A percentile compares a stretch with the other conserved stretches of the same genome.
These are phyloP conservation scores for Sanghuangporus weigelae DNA, from an alignment of 1,284 basidiomycete species.

Conservation along the genomic window DNA sequence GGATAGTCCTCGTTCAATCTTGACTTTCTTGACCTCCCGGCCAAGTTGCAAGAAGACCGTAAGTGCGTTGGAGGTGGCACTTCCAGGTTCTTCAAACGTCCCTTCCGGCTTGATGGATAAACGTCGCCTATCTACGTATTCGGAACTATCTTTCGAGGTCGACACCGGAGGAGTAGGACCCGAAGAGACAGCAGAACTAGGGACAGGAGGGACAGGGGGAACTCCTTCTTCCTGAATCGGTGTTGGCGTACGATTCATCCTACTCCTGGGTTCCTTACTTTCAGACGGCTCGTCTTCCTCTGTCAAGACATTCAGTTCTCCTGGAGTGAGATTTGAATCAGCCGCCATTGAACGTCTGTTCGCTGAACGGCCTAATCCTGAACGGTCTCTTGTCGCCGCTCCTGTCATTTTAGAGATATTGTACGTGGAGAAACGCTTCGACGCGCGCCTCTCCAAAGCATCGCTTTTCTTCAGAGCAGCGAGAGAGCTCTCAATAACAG, in stretches of 20 bases:
- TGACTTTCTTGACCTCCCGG: slow-evolving; percentile 86
- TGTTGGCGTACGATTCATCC: slow-evolving; percentile 28
- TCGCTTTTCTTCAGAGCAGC: slow-evolving; percentile 87
- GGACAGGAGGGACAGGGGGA: slow-evolving; percentile 38
- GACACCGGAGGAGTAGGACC: slow-evolving; percentile 29
- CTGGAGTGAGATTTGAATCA: slow-evolving; percentile 53
- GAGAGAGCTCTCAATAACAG: slow-evolving; percentile 77
- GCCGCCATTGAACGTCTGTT: slow-evolving; percentile 66
- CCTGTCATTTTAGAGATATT: slow-evolving; percentile 94
- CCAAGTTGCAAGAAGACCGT: slow-evolving; percentile 89
- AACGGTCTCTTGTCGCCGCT: slow-evolving; percentile 37
- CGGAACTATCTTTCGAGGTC: slow-evolving; percentile 23
- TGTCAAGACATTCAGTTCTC: slow-evolving; percentile 63
- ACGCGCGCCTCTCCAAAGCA: slow-evolving; percentile 85
- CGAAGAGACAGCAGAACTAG: slow-evolving; percentile 28
- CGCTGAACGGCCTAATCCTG: slow-evolving; percentile 29
- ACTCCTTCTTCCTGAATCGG: slow-evolving; percentile 34
- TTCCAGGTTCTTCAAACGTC: slow-evolving; percentile 17
- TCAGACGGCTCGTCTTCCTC: slow-evolving; percentile 52
- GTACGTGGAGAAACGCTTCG: slow-evolving; percentile 95
- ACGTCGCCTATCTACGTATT: neutral
- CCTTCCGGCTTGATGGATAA: slow-evolving; percentile 3
- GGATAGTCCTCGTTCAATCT: slow-evolving; percentile 65
- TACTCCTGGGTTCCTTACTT: slow-evolving; percentile 22
- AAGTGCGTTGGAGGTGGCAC: slow-evolving; percentile 34